A percentile compares a stretch with the other conserved stretches of the same genome.
These are phyloP conservation scores for Xylaria sp. DNA, from an alignment of 2,329 filamentous ascomycete species.

Conservation along the genomic window DNA sequence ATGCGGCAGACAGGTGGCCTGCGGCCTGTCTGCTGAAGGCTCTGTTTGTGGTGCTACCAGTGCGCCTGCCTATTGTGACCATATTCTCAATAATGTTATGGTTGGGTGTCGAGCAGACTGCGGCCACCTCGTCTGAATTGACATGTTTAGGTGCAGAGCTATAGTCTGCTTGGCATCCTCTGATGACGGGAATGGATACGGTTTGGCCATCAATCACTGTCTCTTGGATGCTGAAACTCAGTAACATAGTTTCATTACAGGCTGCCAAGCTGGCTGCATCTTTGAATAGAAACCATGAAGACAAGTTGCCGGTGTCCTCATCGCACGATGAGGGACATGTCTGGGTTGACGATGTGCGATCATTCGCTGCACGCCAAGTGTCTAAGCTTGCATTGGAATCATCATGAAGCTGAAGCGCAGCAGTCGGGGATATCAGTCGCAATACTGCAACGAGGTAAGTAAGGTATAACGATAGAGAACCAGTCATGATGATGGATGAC, in stretches of 20 bases:
- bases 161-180: neutral
- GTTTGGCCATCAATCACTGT: neutral
- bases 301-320: slow-evolving; percentile 9
- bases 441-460: neutral
- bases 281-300: slow-evolving; percentile 13
- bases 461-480: slow-evolving; percentile 12
- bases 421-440: slow-evolving; percentile 6
- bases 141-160: neutral
- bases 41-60: neutral
- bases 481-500: slow-evolving; percentile 7
- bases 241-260: slow-evolving; percentile 18
- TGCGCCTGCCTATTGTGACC: neutral
- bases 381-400: neutral
- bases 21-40: neutral
- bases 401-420: neutral
- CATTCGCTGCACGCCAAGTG: slow-evolving; percentile 5
- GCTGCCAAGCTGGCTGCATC: slow-evolving; percentile 14
- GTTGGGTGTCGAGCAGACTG: slow-evolving; percentile 14
- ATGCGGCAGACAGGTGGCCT: neutral
- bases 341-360: slow-evolving; percentile 11
- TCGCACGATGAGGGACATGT: neutral
- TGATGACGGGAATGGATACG: neutral
- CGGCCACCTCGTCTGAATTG: slow-evolving; percentile 2
- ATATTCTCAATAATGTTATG: neutral
- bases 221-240: slow-evolving; percentile 14